Percentiles rank a stretch among this genome's conserved stretches.
phyloP scores from a whole-genome alignment of 768 basidiomycete species.

The Macrolepiota albuminosa region DNA sequence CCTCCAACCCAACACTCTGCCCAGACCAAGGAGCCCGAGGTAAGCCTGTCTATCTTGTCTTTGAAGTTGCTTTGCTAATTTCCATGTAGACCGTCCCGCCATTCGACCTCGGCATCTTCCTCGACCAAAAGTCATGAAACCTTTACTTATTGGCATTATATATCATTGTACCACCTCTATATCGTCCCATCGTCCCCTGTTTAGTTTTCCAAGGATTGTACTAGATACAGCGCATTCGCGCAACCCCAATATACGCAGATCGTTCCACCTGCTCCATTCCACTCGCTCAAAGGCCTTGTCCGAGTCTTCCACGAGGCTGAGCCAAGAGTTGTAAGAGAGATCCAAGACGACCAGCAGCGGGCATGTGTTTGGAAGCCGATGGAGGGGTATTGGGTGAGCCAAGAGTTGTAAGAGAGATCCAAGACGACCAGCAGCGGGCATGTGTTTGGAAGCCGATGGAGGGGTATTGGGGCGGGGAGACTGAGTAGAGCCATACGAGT shows the following conservation, averaged over 20 bases:
- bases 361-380: constrained; percentile 52
- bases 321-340: constrained; percentile 60
- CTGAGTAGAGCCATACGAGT: constrained; percentile 58
- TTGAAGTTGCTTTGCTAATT: background rate
- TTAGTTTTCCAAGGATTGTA: constrained; percentile 41
- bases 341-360: constrained; percentile 63
- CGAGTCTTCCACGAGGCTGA: constrained; percentile 25
- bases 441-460: constrained; percentile 52
- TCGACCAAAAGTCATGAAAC: constrained; percentile 33
- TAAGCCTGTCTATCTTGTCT: constrained; percentile 11
- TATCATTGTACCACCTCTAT: constrained; percentile 42
- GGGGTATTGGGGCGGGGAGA: constrained; percentile 39
- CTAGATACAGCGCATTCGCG: constrained; percentile 45
- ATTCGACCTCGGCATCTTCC: constrained; percentile 52
- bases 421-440: constrained; percentile 61
- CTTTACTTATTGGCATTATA: background rate
- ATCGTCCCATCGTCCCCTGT: constrained; percentile 64
- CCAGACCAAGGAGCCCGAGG: constrained; percentile 34
- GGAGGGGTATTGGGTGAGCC: constrained; percentile 45
- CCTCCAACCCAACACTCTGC: constrained; percentile 29
- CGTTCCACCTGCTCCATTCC: constrained; percentile 54
- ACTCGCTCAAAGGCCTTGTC: constrained; percentile 41
- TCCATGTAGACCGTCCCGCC: constrained; percentile 36
- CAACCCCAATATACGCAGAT: constrained; percentile 51
- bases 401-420: constrained; percentile 64